Percentiles rank a stretch among this genome's conserved stretches.
These are phyloP conservation scores for Cladophialophora bantiana DNA, from an alignment of 2,329 filamentous ascomycete species.

Conservation along the genomic window DNA sequence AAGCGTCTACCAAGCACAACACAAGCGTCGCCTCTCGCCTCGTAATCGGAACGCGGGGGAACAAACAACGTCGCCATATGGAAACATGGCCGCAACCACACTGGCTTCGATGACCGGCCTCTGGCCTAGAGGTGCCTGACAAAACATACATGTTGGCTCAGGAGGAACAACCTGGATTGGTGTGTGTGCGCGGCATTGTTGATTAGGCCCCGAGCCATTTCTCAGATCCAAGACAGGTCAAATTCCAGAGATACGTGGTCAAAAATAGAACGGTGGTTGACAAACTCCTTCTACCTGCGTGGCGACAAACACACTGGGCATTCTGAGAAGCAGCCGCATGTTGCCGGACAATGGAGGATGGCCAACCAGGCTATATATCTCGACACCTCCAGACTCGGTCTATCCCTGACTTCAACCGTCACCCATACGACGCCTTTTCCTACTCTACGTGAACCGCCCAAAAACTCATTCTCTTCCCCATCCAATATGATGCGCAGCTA, in stretches of 20 bases:
- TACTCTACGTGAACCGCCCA: not conserved
- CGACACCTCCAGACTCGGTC: not conserved
- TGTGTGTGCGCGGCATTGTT: not conserved
- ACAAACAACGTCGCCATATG: too few relatives aligned
- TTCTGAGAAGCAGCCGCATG: not conserved
- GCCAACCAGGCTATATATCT: not conserved
- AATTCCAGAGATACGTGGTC: not conserved
- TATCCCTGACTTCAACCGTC: not conserved
- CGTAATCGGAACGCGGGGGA: too few relatives aligned
- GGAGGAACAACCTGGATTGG: not conserved
- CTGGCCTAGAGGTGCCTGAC: not conserved
- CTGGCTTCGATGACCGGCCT: constrained; percentile 14
- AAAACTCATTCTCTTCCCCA: not conserved
- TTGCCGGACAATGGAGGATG: not conserved
- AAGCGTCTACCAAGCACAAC: too few relatives aligned
- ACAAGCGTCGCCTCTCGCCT: too few relatives aligned
- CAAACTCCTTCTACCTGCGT: not conserved
- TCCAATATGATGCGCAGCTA: constrained; percentile 17
- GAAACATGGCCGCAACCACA: too few relatives aligned
- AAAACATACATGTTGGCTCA: too few relatives aligned
- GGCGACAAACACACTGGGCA: not conserved
- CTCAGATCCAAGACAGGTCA: not conserved
- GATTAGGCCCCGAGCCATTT: not conserved
- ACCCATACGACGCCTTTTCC: not conserved
- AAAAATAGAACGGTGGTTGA: constrained; percentile 15